These are phyloP conservation scores for Botryotinia calthae DNA, from an alignment of 2,329 filamentous ascomycete genomes.

Conservation along the genomic window DNA sequence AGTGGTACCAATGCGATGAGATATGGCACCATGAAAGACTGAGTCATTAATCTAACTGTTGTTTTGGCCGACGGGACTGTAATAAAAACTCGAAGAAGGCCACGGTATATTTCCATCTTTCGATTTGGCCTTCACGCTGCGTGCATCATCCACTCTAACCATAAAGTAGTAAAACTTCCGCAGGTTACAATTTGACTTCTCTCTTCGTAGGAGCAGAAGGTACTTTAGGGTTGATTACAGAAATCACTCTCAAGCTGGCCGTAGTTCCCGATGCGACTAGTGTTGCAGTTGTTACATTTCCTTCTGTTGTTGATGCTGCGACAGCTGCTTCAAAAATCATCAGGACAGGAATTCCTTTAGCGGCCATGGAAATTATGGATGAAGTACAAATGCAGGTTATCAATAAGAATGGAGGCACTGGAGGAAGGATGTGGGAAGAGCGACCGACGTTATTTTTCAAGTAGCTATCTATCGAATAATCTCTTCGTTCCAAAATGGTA, in stretches of 20 bases:
- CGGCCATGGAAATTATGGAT: conserved; percentile 70
- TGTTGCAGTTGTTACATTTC: conserved; percentile 76
- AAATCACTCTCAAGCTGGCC: conserved; percentile 77
- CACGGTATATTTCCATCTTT: conserved; percentile 44
- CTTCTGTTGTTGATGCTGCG: conserved; percentile 70
- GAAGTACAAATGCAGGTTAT: conserved; percentile 81
- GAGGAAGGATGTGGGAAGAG: conserved; percentile 67
- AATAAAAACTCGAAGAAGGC: conserved; percentile 72
- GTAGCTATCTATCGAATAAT: conserved; percentile 19
- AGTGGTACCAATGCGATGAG: conserved; percentile 76
- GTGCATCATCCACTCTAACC: not conserved
- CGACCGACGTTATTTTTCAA: conserved; percentile 78
- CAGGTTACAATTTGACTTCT: conserved; percentile 77
- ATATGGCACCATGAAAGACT: conserved; percentile 86
- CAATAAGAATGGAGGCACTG: conserved; percentile 67
- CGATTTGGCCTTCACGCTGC: too few relatives aligned
- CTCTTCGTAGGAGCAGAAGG: conserved; percentile 80
- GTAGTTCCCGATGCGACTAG: conserved; percentile 71
- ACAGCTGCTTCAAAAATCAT: conserved; percentile 70
- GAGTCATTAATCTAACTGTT: conserved; percentile 78
- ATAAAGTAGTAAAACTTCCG: conserved; percentile 61
- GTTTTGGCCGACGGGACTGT: conserved; percentile 75
- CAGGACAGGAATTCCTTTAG: conserved; percentile 47
- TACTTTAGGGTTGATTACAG: conserved; percentile 75
- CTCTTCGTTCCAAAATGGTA: fast-evolving